Conservation (phyloP, 2,329 filamentous ascomycete species). For the Apiospora koreana region DNA sequence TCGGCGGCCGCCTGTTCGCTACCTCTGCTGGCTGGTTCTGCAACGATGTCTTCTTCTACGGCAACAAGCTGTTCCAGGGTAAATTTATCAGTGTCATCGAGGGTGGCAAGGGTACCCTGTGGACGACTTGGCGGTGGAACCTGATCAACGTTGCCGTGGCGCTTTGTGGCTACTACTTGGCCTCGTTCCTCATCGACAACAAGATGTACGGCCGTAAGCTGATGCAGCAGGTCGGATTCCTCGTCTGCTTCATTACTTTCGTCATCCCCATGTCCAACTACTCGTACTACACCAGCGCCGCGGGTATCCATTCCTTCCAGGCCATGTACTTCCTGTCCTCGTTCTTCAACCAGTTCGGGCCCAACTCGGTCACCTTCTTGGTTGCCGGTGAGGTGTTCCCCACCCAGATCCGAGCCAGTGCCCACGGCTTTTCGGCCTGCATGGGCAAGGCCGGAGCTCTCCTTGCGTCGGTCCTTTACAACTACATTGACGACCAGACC, state of each 20-base stretch:
- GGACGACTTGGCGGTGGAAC: constrained; percentile 91
- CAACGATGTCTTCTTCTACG: constrained; percentile 99
- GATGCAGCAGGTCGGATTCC: constrained; percentile 95
- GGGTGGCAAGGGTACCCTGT: constrained; percentile 67
- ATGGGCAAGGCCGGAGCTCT: constrained; percentile 87
- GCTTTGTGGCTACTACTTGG: constrained; percentile 85
- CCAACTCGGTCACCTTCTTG: constrained; percentile 95
- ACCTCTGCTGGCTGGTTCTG: constrained; percentile 91
- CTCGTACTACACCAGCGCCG: constrained; percentile 73
- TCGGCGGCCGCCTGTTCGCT: constrained; percentile 82
- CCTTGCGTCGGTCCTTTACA: constrained; percentile 85
- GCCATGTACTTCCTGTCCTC: constrained; percentile 97
- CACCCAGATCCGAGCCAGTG: constrained; percentile 87
- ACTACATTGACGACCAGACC: constrained; percentile 82
- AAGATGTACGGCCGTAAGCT: constrained; percentile 94
- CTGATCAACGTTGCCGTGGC: constrained; percentile 87
- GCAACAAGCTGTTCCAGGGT: constrained; percentile 95
- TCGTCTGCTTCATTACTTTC: constrained; percentile 92
- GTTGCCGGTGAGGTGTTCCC: constrained; percentile 96
- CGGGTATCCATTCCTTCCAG: constrained; percentile 85
- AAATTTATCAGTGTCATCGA: constrained; percentile 87
- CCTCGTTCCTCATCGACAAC: constrained; percentile 88
- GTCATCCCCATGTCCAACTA: constrained; percentile 88
- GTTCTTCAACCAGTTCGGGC: constrained; percentile 99
- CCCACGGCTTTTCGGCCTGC: constrained; percentile 93